Evolutionary conservation across 2,329 filamentous ascomycete genomes (phyloP), one percentile per base, ranked within the genome.

Genomic region (Ceratocystis alfenasii): DNA sequence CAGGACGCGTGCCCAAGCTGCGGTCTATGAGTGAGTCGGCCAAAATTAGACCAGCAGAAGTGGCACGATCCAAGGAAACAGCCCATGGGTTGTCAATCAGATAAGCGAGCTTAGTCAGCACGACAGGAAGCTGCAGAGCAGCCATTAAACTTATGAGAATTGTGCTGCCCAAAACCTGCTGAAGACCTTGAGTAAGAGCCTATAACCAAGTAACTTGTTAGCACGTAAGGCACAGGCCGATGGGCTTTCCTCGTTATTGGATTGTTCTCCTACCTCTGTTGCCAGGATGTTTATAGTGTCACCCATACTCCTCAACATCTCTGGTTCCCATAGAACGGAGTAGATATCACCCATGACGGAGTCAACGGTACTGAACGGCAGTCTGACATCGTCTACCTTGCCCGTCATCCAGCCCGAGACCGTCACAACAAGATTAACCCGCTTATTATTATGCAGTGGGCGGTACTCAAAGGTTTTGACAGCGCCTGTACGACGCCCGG

Each of bases 51-150:
- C 94, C 94, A 6, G 93, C 90, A 66, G 89, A 82, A 71, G 88
- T 92, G 36, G 94, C 94, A 71, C 94, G 86, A 71, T 94, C 90
- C 62, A 96, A 83, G 1, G 94, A 97, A n/a, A 96, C 92, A 30
- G 88, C 90, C 94, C 94, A 99, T 0, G 94, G 94, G 72, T 99
- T 99, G 75, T 99, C 94, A 70, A 99, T 96, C 22, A 99, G 81
- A 73, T 99, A 99, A 0, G 93, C 86, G 8, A 99, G 83, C 74
- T 99, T 99, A 0, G 93, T 92, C 57, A 99, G 78, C 33, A 96
- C 87, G 53, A 99, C 84, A 1, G 94, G 94, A n/a, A 96, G 78
- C 74, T 95, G 90, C 63, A 99, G 79, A 44, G 92, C 91, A 50
- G 92, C 88, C 93, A 99, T 97, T 41, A 99, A 79, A 70, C 87